Percentiles rank a stretch among this genome's conserved stretches.
Evolutionary conservation across 208 protist genomes (phyloP).

Genomic region (Trypanosoma lewisi): DNA sequence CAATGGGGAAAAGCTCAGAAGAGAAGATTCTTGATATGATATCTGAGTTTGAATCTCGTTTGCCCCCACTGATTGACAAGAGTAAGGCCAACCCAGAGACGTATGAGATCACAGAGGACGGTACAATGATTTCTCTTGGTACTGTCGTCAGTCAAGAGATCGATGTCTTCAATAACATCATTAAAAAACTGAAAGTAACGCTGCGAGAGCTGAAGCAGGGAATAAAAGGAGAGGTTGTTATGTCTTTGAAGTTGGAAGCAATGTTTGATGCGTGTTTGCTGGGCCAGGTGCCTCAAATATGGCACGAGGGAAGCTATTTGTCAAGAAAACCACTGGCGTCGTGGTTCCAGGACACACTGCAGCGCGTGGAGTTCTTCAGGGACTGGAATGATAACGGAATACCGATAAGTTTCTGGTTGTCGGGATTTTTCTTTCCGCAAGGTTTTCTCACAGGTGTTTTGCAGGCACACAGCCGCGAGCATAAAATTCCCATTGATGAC

Average conservation of each 20-base stretch:
- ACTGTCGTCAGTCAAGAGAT: conserved; percentile 90
- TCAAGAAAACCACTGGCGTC: conserved; percentile 95
- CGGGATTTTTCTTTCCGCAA: conserved; percentile 98
- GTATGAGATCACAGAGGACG: conserved; percentile 82
- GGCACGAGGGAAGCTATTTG: conserved; percentile 91
- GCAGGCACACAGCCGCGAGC: conserved; percentile 88
- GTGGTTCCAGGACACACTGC: conserved; percentile 95
- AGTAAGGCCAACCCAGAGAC: conserved; percentile 70
- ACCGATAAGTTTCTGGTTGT: conserved; percentile 94
- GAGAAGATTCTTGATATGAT: conserved; percentile 81
- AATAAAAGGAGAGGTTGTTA: conserved; percentile 92
- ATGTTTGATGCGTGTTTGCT: conserved; percentile 91
- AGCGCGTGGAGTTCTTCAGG: conserved; percentile 92
- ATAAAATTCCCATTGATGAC: conserved; percentile 90
- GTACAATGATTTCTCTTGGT: conserved; percentile 89
- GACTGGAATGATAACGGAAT: conserved; percentile 93
- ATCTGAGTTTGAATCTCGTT: conserved; percentile 66
- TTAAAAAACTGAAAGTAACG: conserved; percentile 68
- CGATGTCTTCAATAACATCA: conserved; percentile 87
- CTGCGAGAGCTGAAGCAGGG: conserved; percentile 71
- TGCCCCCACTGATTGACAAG: conserved; percentile 87
- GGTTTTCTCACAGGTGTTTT: conserved; percentile 92
- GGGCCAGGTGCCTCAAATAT: conserved; percentile 91
- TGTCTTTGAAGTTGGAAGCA: conserved; percentile 85
- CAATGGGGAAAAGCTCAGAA: conserved; percentile 53